Percentiles rank a stretch among this genome's conserved stretches.
These are phyloP conservation scores for Fagus sylvatica DNA, from an alignment of 306 rosid genomes.

Conservation along the genomic window DNA sequence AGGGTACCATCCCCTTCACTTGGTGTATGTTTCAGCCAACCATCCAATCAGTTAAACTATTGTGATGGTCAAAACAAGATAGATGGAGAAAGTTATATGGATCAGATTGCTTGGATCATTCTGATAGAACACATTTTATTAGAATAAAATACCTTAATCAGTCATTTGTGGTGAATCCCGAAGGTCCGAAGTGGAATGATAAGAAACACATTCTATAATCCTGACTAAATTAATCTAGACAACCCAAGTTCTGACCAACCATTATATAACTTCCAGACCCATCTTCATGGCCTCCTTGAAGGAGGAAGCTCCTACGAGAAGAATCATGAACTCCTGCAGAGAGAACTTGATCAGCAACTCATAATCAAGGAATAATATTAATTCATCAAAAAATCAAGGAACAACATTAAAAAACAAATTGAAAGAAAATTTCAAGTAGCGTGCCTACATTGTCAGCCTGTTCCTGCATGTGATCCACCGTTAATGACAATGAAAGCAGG, in stretches of 20 bases:
- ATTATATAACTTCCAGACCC: constrained; percentile 97
- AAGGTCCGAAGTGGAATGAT: constrained; percentile 5
- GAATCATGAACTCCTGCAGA: constrained; percentile 96
- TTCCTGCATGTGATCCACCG: constrained; percentile 99
- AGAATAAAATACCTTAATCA: constrained; percentile 4
- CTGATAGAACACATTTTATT: neutral
- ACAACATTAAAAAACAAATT: neutral
- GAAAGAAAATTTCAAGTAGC: constrained; percentile 8
- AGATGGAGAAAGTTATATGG: neutral
- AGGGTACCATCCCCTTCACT: neutral
- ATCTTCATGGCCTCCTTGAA: constrained; percentile 99
- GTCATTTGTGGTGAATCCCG: constrained; percentile 7
- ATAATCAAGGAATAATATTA: no score
- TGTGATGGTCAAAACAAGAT: neutral
- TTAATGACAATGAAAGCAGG: constrained; percentile 98
- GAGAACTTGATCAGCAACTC: constrained; percentile 11
- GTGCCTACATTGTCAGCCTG: constrained; percentile 98
- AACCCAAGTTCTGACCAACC: constrained; percentile 43
- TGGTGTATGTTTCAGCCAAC: neutral
- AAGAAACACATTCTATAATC: neutral
- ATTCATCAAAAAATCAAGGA: no score
- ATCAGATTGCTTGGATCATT: neutral
- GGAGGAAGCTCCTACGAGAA: constrained; percentile 90
- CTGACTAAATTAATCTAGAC: no score
- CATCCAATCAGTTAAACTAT: neutral